A percentile compares a stretch with the other conserved stretches of the same genome.
phyloP scores from a whole-genome alignment of 768 basidiomycete genomes.

The Fomitopsis serialis region DNA sequence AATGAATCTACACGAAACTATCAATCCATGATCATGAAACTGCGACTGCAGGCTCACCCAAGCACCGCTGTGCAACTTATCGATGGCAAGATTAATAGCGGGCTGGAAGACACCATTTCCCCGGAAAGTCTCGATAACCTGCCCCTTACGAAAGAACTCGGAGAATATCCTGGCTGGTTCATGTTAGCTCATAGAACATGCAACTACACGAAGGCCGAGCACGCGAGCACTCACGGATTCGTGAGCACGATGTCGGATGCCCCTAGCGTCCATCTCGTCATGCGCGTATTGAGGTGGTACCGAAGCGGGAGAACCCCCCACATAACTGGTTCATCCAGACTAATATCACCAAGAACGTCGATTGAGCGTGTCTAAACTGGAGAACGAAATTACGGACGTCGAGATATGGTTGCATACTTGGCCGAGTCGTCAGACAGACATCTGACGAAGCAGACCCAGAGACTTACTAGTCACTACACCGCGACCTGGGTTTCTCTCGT shows the following conservation, averaged over 20 bases:
- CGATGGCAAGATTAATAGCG: slow-evolving; percentile 79
- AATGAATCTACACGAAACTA: too few species aligned
- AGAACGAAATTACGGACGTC: slow-evolving; percentile 48
- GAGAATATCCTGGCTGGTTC: slow-evolving; percentile 58
- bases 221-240: slow-evolving; percentile 64
- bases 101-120: slow-evolving; percentile 88
- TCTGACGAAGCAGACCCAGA: neutral
- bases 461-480: slow-evolving; percentile 71
- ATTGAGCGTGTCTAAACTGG: neutral
- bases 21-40: too few species aligned
- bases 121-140: slow-evolving; percentile 88
- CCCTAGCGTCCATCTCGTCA: slow-evolving; percentile 87
- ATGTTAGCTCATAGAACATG: neutral
- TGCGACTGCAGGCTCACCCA: too few species aligned
- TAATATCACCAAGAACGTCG: slow-evolving; percentile 20
- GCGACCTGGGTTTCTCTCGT: slow-evolving; percentile 41
- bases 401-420: slow-evolving; percentile 96
- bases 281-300: slow-evolving; percentile 52
- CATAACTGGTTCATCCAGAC: slow-evolving; percentile 77
- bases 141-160: slow-evolving; percentile 82
- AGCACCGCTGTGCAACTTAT: slow-evolving; percentile 71
- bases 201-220: slow-evolving; percentile 4
- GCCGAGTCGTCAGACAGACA: neutral
- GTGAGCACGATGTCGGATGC: slow-evolving; percentile 94
- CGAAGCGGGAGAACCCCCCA: slow-evolving; percentile 80